phyloP scores from a whole-genome alignment of 2,329 filamentous ascomycete genomes.

The Dothideomycetes sp. region DNA sequence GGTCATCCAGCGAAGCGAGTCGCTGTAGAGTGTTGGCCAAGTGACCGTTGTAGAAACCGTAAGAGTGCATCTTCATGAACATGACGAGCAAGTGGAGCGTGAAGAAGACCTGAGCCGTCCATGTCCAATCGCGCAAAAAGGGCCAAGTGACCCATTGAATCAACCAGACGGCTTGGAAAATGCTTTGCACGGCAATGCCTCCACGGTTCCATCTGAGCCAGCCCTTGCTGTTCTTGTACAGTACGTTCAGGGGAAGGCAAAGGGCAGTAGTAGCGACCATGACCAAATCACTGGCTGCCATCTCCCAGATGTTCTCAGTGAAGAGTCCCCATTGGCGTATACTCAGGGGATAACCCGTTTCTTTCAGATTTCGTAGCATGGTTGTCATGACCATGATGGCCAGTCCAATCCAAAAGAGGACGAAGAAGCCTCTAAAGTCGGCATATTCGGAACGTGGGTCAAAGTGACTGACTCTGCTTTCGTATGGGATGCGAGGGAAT shows the following conservation, averaged over 20 bases:
- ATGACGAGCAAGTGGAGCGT: constrained; percentile 82
- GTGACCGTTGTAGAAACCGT: constrained; percentile 96
- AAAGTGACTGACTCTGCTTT: constrained; percentile 86
- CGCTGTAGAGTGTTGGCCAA: constrained; percentile 78
- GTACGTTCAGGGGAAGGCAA: constrained; percentile 62
- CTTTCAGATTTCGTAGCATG: constrained; percentile 86
- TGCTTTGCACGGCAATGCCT: constrained; percentile 74
- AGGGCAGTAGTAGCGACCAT: constrained; percentile 74
- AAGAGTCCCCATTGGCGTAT: constrained; percentile 83
- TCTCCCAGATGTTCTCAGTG: constrained; percentile 77
- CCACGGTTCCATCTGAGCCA: constrained; percentile 62
- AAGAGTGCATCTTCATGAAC: constrained; percentile 99
- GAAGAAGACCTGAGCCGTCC: constrained; percentile 95
- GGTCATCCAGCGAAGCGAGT: constrained; percentile 68
- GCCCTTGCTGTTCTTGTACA: constrained; percentile 50
- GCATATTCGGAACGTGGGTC: constrained; percentile 85
- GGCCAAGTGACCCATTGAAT: constrained; percentile 64
- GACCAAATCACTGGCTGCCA: constrained; percentile 70
- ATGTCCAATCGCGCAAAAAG: constrained; percentile 81
- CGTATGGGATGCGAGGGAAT: constrained; percentile 89
- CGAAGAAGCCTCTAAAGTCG: constrained; percentile 96
- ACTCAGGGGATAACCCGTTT: constrained; percentile 78
- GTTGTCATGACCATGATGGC: constrained; percentile 95
- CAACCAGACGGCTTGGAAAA: constrained; percentile 74
- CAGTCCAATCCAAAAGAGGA: constrained; percentile 93